Conservation (phyloP, 129 eudicot genomes). For the Flaveria linearis region DNA sequence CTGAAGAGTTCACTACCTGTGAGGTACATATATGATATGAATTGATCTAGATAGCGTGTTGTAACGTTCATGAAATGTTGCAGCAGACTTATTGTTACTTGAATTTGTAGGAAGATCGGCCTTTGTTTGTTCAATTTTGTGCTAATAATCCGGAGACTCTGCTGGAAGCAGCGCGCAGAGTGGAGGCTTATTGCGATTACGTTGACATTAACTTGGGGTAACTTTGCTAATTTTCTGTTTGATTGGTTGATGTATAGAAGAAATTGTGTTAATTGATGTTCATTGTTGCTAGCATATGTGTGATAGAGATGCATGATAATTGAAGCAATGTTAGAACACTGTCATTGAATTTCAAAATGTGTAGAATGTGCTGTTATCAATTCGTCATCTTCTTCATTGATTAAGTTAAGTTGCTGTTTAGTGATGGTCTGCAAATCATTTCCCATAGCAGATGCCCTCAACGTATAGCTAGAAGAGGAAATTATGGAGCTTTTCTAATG, state of each 20-base stretch:
- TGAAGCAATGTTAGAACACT: neutral
- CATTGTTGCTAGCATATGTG: neutral
- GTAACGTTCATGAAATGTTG: neutral
- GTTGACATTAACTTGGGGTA: constrained; percentile 94
- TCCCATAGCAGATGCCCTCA: constrained; percentile 74
- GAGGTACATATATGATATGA: constrained; percentile 44
- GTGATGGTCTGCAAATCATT: constrained; percentile 1
- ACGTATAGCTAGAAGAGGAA: constrained; percentile 83
- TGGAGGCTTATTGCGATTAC: constrained; percentile 83
- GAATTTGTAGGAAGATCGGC: constrained; percentile 79
- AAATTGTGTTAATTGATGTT: neutral
- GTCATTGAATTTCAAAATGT: neutral
- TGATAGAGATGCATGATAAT: neutral
- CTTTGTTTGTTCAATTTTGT: constrained; percentile 89
- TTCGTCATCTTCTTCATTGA: neutral
- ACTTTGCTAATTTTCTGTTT: neutral
- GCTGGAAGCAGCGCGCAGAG: constrained; percentile 78
- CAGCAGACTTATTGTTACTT: neutral
- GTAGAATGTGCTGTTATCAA: neutral
- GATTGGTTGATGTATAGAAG: neutral
- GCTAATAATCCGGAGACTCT: constrained; percentile 83
- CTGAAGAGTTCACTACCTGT: constrained; percentile 81
- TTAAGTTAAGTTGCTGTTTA: neutral
- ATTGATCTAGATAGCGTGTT: neutral
- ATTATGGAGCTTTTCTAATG: constrained; percentile 95